phyloP scores from a whole-genome alignment of 2,329 filamentous ascomycete species.

The Scolecobasidium constrictum region DNA sequence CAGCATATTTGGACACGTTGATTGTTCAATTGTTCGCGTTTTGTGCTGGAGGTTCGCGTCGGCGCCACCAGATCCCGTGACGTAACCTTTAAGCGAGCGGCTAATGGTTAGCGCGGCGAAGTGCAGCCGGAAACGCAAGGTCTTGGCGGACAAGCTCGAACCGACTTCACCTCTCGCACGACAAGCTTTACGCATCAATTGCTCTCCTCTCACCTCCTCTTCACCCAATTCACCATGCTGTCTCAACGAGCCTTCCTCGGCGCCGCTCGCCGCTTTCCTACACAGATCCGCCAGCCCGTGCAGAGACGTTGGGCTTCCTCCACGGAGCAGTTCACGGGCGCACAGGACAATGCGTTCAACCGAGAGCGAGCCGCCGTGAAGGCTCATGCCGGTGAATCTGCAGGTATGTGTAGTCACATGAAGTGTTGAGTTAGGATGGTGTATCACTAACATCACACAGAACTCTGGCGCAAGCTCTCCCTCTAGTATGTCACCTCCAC shows the following conservation, averaged over 20 bases:
- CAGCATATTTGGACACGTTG: no score
- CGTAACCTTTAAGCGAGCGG: neutral
- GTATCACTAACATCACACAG: conserved; percentile 40
- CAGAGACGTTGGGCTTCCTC: conserved; percentile 64
- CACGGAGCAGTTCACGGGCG: conserved; percentile 44
- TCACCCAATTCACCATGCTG: conserved; percentile 42
- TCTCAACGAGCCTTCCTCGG: conserved; percentile 52
- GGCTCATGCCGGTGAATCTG: conserved; percentile 75
- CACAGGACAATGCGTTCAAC: conserved; percentile 82
- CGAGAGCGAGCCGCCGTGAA: conserved; percentile 83
- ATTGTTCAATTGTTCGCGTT: no score
- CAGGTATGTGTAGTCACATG: conserved; percentile 46
- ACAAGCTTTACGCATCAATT: conserved; percentile 11
- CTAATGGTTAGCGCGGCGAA: neutral
- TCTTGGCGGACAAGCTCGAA: conserved; percentile 8
- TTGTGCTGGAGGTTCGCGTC: no score
- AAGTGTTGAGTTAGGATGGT: conserved; percentile 4
- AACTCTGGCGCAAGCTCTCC: conserved; percentile 91
- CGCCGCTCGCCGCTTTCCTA: conserved; percentile 10
- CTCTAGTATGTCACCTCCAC: conserved; percentile 63
- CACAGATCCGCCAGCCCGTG: conserved; percentile 33
- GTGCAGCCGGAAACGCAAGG: neutral
- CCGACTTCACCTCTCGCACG: neutral
- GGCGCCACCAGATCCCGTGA: neutral
- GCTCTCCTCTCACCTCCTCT: conserved; percentile 13